phyloP scores from a whole-genome alignment of 1,284 basidiomycete genomes.

The Malassezia pachydermatis region DNA sequence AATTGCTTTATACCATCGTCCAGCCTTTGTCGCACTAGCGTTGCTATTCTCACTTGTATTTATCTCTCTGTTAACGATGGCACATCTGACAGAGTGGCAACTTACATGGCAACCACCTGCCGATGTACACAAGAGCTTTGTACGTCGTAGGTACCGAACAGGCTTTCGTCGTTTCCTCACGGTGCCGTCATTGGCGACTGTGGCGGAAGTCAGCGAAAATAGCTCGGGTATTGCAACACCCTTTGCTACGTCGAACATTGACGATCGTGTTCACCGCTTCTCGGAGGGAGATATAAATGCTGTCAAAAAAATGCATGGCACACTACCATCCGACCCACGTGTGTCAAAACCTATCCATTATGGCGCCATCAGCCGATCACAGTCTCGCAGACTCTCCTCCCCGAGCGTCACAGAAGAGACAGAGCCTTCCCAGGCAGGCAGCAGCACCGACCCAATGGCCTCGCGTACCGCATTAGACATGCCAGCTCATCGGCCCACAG shows the following conservation, averaged over 20 bases:
- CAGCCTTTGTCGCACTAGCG: slow-evolving; percentile 64
- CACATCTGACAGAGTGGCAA: slow-evolving; percentile 45
- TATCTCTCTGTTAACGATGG: slow-evolving; percentile 53
- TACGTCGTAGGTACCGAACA: slow-evolving; percentile 8
- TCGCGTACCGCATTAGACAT: background rate
- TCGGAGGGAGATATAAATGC: background rate
- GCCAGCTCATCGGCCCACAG: slow-evolving; percentile 48
- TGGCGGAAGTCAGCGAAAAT: slow-evolving; percentile 44
- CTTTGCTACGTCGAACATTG: slow-evolving; percentile 10
- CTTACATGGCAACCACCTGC: slow-evolving; percentile 24
- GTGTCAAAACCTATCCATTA: background rate
- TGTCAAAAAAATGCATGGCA: slow-evolving; percentile 9
- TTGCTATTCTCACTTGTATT: slow-evolving; percentile 58
- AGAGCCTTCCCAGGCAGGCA: background rate
- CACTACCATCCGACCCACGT: slow-evolving; percentile 2
- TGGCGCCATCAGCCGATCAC: background rate
- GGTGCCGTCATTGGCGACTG: slow-evolving; percentile 39
- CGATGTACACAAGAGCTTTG: slow-evolving; percentile 12
- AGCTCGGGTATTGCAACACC: slow-evolving; percentile 42
- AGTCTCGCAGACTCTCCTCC: too few species aligned
- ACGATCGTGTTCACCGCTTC: slow-evolving; percentile 1
- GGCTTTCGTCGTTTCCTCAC: slow-evolving; percentile 25
- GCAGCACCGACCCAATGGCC: too few species aligned
- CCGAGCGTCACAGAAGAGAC: background rate
- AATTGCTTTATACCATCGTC: slow-evolving; percentile 64